Evolutionary conservation across 257 asterid species (phyloP).

Genomic region (Nicotiana obtusifolia): DNA sequence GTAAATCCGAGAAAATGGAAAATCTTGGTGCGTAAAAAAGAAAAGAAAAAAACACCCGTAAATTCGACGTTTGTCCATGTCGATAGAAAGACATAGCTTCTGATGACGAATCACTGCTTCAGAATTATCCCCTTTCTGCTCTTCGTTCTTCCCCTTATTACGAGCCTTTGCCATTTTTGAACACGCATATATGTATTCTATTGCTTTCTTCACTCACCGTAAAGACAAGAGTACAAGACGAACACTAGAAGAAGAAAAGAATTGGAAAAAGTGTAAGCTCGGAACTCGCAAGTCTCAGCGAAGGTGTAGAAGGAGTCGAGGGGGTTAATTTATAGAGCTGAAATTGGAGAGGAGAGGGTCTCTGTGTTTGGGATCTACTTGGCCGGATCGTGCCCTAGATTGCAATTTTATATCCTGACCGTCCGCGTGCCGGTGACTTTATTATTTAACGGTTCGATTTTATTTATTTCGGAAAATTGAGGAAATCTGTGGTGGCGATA

Average conservation of each 20-base stretch:
- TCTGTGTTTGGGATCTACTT: conserved; percentile 17
- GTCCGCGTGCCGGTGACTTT: not conserved
- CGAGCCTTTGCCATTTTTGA: conserved; percentile 80
- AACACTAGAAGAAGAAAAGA: not conserved
- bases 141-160: conserved; percentile 75
- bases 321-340: conserved; percentile 17
- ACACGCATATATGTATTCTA: not conserved
- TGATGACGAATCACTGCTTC: conserved; percentile 94
- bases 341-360: not conserved
- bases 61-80: conserved; percentile 78
- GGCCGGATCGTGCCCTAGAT: conserved; percentile 29
- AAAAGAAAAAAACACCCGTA: conserved; percentile 47
- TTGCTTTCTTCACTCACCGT: not conserved
- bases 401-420: conserved; percentile 14
- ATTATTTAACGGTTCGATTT: conserved; percentile 14
- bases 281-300: not conserved
- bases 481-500: not conserved
- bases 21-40: not conserved
- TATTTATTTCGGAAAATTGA: not conserved
- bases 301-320: not conserved
- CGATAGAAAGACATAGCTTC: conserved; percentile 87
- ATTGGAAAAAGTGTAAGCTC: not conserved
- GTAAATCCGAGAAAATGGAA: not conserved
- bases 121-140: conserved; percentile 75
- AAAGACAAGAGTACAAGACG: not conserved